Conservation (phyloP, 2,329 filamentous ascomycete genomes). For the Cyphellophora europaea region DNA sequence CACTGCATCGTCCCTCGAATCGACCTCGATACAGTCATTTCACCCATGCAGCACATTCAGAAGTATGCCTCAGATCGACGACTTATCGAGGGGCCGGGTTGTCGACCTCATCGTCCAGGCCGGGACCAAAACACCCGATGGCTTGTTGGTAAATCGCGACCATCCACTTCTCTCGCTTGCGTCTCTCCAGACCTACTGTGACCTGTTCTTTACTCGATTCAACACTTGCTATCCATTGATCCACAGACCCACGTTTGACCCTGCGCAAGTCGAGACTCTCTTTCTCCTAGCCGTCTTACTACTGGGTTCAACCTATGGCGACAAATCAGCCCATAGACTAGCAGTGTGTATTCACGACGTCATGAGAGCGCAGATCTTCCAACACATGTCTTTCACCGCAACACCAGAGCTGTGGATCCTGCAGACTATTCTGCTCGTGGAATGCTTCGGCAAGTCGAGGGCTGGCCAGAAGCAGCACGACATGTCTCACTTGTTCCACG, state of each 20-base stretch:
- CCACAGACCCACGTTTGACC: conserved; percentile 49
- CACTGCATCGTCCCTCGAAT: conserved; percentile 1
- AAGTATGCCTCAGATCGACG: conserved; percentile 21
- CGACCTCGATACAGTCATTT: conserved; percentile 4
- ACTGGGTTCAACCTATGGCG: conserved; percentile 53
- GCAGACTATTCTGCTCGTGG: conserved; percentile 52
- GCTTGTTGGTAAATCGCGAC: conserved; percentile 35
- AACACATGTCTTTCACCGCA: conserved; percentile 46
- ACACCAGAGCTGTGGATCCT: conserved; percentile 53
- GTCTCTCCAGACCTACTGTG: conserved; percentile 46
- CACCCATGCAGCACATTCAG: background rate
- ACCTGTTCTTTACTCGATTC: conserved; percentile 53
- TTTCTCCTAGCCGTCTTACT: conserved; percentile 47
- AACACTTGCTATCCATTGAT: conserved; percentile 53
- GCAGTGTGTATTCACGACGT: conserved; percentile 55
- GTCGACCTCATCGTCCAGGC: conserved; percentile 43
- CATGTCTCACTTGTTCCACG: conserved; percentile 52
- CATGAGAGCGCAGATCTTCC: conserved; percentile 50
- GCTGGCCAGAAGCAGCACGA: conserved; percentile 56
- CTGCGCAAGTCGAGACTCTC: conserved; percentile 40
- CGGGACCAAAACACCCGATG: conserved; percentile 40
- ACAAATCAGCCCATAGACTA: conserved; percentile 49
- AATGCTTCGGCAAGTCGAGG: conserved; percentile 56
- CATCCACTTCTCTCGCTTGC: conserved; percentile 42
- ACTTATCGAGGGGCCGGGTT: conserved; percentile 28